These are phyloP conservation scores for Pyrus communis DNA, from an alignment of 306 rosid genomes.

Conservation along the genomic window DNA sequence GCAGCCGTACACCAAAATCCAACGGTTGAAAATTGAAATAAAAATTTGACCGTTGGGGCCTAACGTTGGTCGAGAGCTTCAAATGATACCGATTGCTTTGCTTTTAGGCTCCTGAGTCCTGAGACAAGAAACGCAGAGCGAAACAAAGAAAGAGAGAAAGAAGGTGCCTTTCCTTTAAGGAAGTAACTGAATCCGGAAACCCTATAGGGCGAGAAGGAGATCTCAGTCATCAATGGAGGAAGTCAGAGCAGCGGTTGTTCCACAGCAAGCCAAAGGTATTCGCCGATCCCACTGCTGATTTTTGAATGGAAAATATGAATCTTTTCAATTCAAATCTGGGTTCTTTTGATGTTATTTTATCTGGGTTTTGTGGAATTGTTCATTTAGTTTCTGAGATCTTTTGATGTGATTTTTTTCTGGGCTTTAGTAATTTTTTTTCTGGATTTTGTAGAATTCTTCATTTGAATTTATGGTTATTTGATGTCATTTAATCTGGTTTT, in stretches of 20 bases:
- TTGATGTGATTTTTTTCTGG: too few relatives aligned
- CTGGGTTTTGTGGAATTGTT: too few relatives aligned
- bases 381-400: too few relatives aligned
- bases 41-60: not conserved
- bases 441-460: too few relatives aligned
- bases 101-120: not conserved
- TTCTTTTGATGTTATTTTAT: not conserved
- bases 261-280: slow-evolving; percentile 4
- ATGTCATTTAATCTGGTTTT: not conserved
- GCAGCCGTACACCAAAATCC: not conserved
- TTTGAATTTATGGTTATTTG: not conserved
- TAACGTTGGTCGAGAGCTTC: slow-evolving; percentile 2
- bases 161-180: not conserved
- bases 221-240: not conserved
- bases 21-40: not conserved
- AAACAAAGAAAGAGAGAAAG: not conserved
- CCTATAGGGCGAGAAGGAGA: not conserved
- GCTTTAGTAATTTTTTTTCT: not conserved
- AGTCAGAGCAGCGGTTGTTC: not conserved
- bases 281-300: not conserved
- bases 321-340: not conserved
- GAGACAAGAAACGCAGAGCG: not conserved
- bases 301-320: not conserved
- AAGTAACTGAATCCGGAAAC: not conserved
- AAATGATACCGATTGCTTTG: not conserved